phyloP scores from a whole-genome alignment of 768 basidiomycete genomes.

The Boletellus ananiceps region DNA sequence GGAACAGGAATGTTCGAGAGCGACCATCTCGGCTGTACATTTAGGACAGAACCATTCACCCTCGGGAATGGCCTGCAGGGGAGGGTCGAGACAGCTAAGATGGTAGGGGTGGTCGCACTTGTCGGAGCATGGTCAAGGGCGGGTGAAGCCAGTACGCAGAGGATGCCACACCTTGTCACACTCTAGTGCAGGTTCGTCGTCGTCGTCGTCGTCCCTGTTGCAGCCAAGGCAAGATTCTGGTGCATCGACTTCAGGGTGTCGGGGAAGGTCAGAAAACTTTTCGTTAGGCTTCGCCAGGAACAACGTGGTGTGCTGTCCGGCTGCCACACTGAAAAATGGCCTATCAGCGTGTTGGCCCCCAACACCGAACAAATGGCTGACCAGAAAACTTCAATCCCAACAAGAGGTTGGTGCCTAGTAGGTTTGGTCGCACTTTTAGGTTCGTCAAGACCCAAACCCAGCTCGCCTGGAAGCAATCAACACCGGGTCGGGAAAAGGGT shows the following conservation, averaged over 20 bases:
- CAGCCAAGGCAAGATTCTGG: constrained; percentile 72
- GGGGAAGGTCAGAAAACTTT: constrained; percentile 69
- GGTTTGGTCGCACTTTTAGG: constrained; percentile 88
- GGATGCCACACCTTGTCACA: constrained; percentile 74
- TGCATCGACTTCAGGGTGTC: constrained; percentile 75
- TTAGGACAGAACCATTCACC: constrained; percentile 92
- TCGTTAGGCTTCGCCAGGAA: constrained; percentile 76
- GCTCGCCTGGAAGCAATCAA: constrained; percentile 50
- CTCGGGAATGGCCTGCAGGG: constrained; percentile 70
- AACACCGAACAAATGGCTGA: constrained; percentile 42
- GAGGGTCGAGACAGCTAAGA: constrained; percentile 73
- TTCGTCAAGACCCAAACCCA: constrained; percentile 74
- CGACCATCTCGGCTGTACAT: constrained; percentile 58
- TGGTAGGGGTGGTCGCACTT: constrained; percentile 92
- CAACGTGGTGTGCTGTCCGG: constrained; percentile 82
- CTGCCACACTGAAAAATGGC: constrained; percentile 55
- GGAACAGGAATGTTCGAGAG: constrained; percentile 26
- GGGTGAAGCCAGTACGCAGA: background rate
- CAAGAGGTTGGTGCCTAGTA: constrained; percentile 60
- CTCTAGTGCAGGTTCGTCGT: constrained; percentile 70
- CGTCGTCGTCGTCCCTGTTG: constrained; percentile 62
- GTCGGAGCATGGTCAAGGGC: constrained; percentile 2
- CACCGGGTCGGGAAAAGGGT: background rate
- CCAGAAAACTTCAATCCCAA: constrained; percentile 70
- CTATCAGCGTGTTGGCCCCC: background rate